These are phyloP conservation scores for Aspergillus carlsbadensis DNA, from an alignment of 495 filamentous ascomycete genomes.

Conservation along the genomic window DNA sequence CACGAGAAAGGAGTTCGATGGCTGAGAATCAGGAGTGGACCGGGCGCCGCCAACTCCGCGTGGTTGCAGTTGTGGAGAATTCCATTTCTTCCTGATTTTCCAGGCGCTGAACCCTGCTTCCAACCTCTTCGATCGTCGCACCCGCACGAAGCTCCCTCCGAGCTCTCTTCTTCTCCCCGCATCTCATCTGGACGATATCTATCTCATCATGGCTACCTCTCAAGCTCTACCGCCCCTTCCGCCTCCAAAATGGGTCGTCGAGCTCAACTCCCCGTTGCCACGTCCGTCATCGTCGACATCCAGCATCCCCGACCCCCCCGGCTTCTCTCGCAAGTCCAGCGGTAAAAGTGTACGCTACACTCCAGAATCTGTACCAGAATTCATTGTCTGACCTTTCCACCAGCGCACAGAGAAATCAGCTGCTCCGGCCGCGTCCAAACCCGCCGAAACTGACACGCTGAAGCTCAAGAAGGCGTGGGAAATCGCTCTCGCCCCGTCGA, in stretches of 20 bases:
- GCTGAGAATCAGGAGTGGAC: conserved; percentile 29
- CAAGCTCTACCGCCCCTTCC: conserved; percentile 45
- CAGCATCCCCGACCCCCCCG: conserved; percentile 81
- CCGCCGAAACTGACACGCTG: conserved; percentile 84
- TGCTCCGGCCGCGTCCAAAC: conserved; percentile 32
- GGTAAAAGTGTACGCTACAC: conserved; percentile 38
- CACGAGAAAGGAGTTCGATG: conserved; percentile 6
- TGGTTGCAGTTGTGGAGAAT: conserved; percentile 25
- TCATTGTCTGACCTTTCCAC: conserved; percentile 21
- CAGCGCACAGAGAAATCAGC: conserved; percentile 40
- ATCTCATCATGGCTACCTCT: conserved; percentile 24
- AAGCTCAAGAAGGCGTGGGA: conserved; percentile 99
- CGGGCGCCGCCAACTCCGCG: conserved; percentile 26
- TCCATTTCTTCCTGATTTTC: conserved; percentile 13
- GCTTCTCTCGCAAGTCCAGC: conserved; percentile 58
- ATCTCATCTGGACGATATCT: neutral
- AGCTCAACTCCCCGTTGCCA: conserved; percentile 67
- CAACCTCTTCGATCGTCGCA: neutral
- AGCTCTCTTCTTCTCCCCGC: neutral
- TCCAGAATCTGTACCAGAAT: neutral
- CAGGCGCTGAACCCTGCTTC: neutral
- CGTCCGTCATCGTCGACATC: conserved; percentile 54
- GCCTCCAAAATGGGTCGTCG: conserved; percentile 77
- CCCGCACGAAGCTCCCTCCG: neutral
- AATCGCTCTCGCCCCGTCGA: conserved; percentile 88